phyloP scores from a whole-genome alignment of 2,329 filamentous ascomycete species.

The Hymenoscyphus scutula region DNA sequence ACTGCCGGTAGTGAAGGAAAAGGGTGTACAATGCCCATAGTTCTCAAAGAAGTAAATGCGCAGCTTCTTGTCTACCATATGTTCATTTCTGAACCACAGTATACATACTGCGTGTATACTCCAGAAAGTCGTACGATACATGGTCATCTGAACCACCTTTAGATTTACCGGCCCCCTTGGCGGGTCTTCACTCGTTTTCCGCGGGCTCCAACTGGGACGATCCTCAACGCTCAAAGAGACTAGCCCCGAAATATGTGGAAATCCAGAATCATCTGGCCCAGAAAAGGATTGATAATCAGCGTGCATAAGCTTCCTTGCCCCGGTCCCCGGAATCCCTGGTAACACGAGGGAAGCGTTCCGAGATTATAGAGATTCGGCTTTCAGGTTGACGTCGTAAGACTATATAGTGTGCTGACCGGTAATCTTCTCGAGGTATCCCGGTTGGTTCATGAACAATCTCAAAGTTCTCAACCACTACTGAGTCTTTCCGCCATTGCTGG shows the following conservation, averaged over 20 bases:
- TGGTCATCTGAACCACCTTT: background rate
- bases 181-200: background rate
- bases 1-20: slow-evolving; percentile 8
- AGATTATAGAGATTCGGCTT: background rate
- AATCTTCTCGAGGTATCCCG: background rate
- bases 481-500: background rate
- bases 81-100: background rate
- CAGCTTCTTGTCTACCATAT: background rate
- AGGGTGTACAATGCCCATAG: background rate
- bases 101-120: background rate
- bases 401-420: background rate
- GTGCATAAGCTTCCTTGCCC: slow-evolving; percentile 16
- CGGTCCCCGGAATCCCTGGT: slow-evolving; percentile 4
- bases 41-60: background rate
- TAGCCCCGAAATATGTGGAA: background rate
- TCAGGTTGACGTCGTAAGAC: too few relatives aligned
- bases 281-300: slow-evolving; percentile 19
- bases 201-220: background rate
- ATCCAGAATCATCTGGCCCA: background rate
- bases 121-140: background rate
- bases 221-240: background rate
- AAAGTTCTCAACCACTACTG: background rate
- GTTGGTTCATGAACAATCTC: background rate
- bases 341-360: slow-evolving; percentile 3
- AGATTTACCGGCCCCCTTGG: background rate